Percentiles rank a stretch among this genome's conserved stretches.
phyloP scores from a whole-genome alignment of 192 early-diverging fungal species.

The Mortierella claussenii region DNA sequence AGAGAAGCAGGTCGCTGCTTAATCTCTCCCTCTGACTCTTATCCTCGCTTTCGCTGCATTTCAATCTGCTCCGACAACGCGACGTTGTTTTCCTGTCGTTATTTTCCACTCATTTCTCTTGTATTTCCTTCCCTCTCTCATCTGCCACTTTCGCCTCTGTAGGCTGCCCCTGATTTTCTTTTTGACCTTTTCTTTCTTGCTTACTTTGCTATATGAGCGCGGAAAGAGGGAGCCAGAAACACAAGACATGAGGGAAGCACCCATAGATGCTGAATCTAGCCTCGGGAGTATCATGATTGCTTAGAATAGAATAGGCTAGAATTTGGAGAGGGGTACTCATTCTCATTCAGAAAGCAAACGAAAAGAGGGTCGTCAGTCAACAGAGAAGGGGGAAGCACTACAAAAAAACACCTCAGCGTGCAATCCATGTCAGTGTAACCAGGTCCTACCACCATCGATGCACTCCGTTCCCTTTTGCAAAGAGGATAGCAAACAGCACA shows the following conservation, averaged over 20 bases:
- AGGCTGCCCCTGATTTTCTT: slow-evolving; percentile 33
- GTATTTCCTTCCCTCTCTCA: not conserved
- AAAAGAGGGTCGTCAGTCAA: not conserved
- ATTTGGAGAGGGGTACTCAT: slow-evolving; percentile 12
- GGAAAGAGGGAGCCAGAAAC: slow-evolving; percentile 26
- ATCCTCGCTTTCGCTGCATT: not conserved
- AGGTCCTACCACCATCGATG: too few relatives aligned
- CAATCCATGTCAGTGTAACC: too few relatives aligned
- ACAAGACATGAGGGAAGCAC: slow-evolving; percentile 3
- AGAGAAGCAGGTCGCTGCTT: too few relatives aligned
- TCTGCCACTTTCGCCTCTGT: not conserved
- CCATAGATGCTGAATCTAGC: slow-evolving; percentile 25
- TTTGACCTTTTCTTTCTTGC: not conserved
- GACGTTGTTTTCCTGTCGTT: not conserved
- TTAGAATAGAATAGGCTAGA: slow-evolving; percentile 34
- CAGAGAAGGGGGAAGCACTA: too few relatives aligned
- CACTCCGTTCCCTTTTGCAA: too few relatives aligned
- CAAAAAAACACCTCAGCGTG: too few relatives aligned
- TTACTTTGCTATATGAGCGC: not conserved
- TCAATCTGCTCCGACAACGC: slow-evolving; percentile 30
- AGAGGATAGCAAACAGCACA: too few relatives aligned
- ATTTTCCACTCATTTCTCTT: slow-evolving; percentile 1
- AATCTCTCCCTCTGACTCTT: too few relatives aligned
- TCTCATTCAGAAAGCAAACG: slow-evolving; percentile 5
- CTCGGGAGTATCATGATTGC: slow-evolving; percentile 12